Conservation (phyloP, 805 yeast genomes). For the Ogataea methylovora region DNA sequence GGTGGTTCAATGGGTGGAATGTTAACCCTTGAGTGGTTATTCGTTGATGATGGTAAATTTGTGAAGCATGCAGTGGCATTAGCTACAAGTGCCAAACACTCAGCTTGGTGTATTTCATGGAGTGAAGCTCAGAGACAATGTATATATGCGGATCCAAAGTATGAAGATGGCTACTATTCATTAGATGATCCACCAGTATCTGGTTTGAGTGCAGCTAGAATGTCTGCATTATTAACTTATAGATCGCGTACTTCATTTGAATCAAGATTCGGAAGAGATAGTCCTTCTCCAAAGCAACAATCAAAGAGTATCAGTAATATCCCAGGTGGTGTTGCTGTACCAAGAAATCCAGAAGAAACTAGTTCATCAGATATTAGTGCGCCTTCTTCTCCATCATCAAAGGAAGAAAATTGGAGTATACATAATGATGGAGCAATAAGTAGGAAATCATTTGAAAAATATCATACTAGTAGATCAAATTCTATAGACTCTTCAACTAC, state of each 20-base stretch:
- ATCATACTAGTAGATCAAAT: slow-evolving; percentile 19
- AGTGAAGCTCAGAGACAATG: slow-evolving; percentile 97
- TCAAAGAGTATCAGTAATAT: slow-evolving; percentile 10
- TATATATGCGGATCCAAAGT: slow-evolving; percentile 91
- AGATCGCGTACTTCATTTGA: slow-evolving; percentile 91
- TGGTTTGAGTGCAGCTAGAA: slow-evolving; percentile 94
- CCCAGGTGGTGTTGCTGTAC: too few relatives aligned
- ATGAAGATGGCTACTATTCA: slow-evolving; percentile 81
- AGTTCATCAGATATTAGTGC: too few relatives aligned
- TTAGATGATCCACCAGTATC: slow-evolving; percentile 71
- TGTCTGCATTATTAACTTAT: slow-evolving; percentile 92
- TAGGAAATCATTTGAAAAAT: slow-evolving; percentile 19
- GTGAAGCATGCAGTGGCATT: slow-evolving; percentile 71
- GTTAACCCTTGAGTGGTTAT: slow-evolving; percentile 86
- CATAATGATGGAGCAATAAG: slow-evolving; percentile 72
- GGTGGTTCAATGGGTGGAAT: slow-evolving; percentile 99
- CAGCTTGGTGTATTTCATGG: slow-evolving; percentile 99
- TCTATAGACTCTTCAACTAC: slow-evolving; percentile 16
- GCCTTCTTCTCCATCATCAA: too few relatives aligned
- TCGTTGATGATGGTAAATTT: slow-evolving; percentile 47
- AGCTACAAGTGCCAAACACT: slow-evolving; percentile 90
- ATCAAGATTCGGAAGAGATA: slow-evolving; percentile 79
- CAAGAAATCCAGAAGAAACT: too few relatives aligned
- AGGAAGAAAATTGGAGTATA: slow-evolving; percentile 70
- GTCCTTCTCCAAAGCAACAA: slow-evolving; percentile 34